Base-by-base conservation (phyloP, 345 rosid species). In the Microthlaspi erraticum region DNA sequence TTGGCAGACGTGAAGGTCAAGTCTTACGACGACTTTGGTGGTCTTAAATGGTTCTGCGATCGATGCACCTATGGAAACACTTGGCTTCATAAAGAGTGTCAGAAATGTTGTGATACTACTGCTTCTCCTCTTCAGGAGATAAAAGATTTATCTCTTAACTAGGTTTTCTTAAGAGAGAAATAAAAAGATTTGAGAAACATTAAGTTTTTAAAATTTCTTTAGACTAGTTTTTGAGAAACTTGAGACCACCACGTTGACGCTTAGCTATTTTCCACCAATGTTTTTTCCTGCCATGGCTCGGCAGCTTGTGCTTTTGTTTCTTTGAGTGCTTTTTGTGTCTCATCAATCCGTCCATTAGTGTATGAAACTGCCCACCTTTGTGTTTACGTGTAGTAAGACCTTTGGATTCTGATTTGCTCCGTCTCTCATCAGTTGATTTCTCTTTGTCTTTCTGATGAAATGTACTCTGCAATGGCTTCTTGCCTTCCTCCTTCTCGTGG, bases 321-420 rank as follows among this genome's bases (percentile, higher is more conserved):
- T 81, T 85, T 2, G 82, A 52, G 54, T 71, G 78, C 17, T 29
- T 73, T 31, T 72, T 76, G 44, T 87, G 89, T 80, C 69, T 81
- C 81, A 64, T 53, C 46, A 86, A 13, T 16, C 89, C 93, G 52
- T 80, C 52, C 36, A 86, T 82, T 2, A 89, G 81, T 8, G 75
- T 56, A 42, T 77, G 83, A 59, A 83, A 84, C 11, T 78, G 79
- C 12, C 87, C 86, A 9, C 55, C 78, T 68, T 81, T 72, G 29
- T 77, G 64, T 42, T 80, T 85, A 36, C 37, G 26, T 38, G 57
- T 58, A 8, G 52, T 65, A 7, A 77, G 5, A 41, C 49, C 63
- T 70, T 64, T 79, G 53, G 66, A 13, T 55, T 70, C 79, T 44
- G 68, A 17, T 52, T 57, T 51, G 10, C 20, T 71, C 44, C 66